phyloP scores from a whole-genome alignment of 805 yeast species.

The Teunomyces pallodes region DNA sequence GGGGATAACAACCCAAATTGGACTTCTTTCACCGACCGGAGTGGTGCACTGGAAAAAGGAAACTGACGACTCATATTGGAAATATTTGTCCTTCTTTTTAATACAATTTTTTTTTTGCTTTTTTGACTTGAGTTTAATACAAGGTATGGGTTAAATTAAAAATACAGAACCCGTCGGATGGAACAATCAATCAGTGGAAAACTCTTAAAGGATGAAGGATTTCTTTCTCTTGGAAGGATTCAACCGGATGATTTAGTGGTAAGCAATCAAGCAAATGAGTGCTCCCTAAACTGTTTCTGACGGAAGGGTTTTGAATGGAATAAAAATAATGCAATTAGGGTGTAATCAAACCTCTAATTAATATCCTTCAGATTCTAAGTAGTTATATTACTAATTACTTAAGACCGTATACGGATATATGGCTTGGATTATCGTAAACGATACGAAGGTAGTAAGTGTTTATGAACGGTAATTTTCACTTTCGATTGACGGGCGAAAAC shows the following conservation, averaged over 20 bases:
- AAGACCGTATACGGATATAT: constrained; percentile 4
- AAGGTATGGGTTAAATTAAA: neutral
- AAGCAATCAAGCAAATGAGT: constrained; percentile 35
- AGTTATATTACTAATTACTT: constrained; percentile 3
- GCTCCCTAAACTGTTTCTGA: constrained; percentile 11
- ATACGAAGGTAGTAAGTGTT: neutral
- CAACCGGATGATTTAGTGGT: constrained; percentile 1
- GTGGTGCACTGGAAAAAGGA: constrained; percentile 97
- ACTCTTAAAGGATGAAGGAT: neutral
- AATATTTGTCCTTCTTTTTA: constrained; percentile 12
- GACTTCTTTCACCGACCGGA: constrained; percentile 95
- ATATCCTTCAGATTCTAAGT: constrained; percentile 4
- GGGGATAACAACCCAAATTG: constrained; percentile 98
- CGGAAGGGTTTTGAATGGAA: neutral
- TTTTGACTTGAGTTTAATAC: constrained; percentile 2
- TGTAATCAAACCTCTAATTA: constrained; percentile 2
- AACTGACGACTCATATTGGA: constrained; percentile 48
- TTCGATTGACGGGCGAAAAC: constrained; percentile 3
- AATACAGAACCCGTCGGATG: neutral
- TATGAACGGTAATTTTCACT: constrained; percentile 1
- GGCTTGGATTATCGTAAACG: constrained; percentile 4
- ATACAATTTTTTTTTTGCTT: constrained; percentile 9
- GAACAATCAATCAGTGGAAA: constrained; percentile 2
- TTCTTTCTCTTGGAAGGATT: neutral
- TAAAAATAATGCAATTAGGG: constrained; percentile 2